Evolutionary conservation across 2,329 filamentous ascomycete species (phyloP), one percentile per base, ranked within the genome.

Genomic region (Mycosphaerella arachidis): DNA sequence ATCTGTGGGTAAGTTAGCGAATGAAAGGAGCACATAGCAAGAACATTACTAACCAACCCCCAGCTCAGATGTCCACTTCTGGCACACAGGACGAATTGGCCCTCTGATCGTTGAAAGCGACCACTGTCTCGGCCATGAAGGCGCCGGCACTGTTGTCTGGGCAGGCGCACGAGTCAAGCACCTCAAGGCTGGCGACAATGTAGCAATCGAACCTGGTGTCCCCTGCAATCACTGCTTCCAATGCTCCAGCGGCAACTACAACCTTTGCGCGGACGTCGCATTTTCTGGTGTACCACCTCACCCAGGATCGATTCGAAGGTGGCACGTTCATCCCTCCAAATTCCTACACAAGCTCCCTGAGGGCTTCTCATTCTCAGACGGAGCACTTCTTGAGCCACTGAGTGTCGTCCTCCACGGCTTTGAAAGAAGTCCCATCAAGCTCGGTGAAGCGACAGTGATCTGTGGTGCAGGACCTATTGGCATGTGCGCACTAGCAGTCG

Each of bases 61-160:
- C 53, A 68, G 66, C 48, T 70, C 68, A 18, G 67, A 97, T 76
- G 88, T 97, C 58, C 93, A 97, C 79, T 97, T 97, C 81, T 97
- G 93, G 93, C 91, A 95, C 74, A 89, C 89, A 53, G 93, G 93
- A 67, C 90, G 90, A 79, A 97, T 97, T 73, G 93, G 93, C 30
- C 92, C 92, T 67, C 97, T 97, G 92, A 88, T 97, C 64, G 93
- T 97, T 52, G 84, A 84, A 10, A n/a, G 50, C 3, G 50, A 52
- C n/a, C 50, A 52, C 50, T 52, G 50, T n/a, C 50, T 52, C 30
- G 50, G 50, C 30, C 88, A 91, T 69, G 87, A 90, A 74, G 88
- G 86, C 6, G 82, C 86, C 12, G 87, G 87, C 51, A 78, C 86
- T 24, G 78, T 90, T 58, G 79, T 81, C 60, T 78, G 81, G 48